phyloP scores from a whole-genome alignment of 139 green algal species.

The Chlorella sp. region DNA sequence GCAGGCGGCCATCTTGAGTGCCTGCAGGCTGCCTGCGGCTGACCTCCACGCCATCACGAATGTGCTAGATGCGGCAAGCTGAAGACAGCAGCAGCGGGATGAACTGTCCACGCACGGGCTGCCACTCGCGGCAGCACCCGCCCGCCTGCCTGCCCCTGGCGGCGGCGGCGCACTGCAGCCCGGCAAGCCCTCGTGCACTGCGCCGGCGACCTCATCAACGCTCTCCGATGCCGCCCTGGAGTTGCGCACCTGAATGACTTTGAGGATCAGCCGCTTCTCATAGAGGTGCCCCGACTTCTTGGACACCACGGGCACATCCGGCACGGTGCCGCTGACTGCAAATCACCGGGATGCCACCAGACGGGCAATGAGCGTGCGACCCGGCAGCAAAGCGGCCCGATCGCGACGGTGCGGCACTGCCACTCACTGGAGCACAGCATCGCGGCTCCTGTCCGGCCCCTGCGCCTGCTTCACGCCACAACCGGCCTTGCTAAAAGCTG shows the following conservation, averaged over 20 bases:
- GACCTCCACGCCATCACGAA: no score
- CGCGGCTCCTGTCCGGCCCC: background rate
- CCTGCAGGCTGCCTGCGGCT: no score
- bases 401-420: background rate
- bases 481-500: background rate
- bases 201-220: background rate
- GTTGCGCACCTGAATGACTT: constrained; percentile 55
- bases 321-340: constrained; percentile 86
- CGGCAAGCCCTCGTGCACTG: background rate
- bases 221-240: background rate
- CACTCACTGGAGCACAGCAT: constrained; percentile 55
- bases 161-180: background rate
- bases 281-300: constrained; percentile 89
- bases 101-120: no score
- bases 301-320: constrained; percentile 90
- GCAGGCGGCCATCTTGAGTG: no score
- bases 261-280: constrained; percentile 89
- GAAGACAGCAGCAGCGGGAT: no score
- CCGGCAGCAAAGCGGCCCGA: background rate
- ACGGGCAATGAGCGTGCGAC: background rate
- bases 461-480: background rate
- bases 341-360: background rate
- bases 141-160: background rate
- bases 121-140: background rate
- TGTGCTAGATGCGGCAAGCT: no score